Base-by-base conservation (phyloP, 1,284 basidiomycete genomes). In the Malassezia furfur region DNA sequence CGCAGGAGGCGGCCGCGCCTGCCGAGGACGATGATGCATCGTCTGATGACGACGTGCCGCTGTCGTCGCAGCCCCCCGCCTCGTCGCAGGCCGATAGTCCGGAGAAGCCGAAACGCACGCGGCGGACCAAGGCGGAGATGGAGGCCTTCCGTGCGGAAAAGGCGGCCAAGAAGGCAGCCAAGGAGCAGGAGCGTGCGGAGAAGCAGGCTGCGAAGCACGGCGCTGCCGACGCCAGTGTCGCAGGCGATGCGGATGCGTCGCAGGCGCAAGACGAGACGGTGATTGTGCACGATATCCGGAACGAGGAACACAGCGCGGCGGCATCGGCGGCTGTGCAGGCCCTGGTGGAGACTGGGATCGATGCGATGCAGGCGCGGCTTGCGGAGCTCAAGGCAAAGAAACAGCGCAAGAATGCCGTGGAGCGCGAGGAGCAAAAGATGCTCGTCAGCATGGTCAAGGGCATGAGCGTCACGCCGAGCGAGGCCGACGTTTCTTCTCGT, bases 111-210 rank as follows among this genome's bases (percentile, higher is more conserved):
- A 38, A 41, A n/a, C 55, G 55, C 8, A 30, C 39, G 12, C 55
- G 55, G 17, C 55, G 55, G 9, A 57, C 55, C 21, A 57, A 57
- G 34, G 55, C 55, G 3, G 55, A 57, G 40, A 57, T 57, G 55
- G 55, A 57, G n/a, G 49, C 28, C 9, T 57, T 57, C 50, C 55
- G 55, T 39, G 55, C 55, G 12, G 55, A 57, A 30, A 46, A 57
- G 41, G 49, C 52, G 2, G 52, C 52, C 17, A 48, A 54, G 36
- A 59, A 54, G 44, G 40, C 44, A 1, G 47, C 40, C 15, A 50
- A 41, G 22, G 57, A 54, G 34, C 44, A 54, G 40, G 47, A 48
- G 21, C 49, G 38, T n/a, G 40, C 37, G 6, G 25, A 51, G 9
- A 36, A 30, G 30, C 30, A 44, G 30, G 40, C 22, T 4, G 12